Conservation (phyloP, 73 alveolate genomes). For the Tetrahymena elliotti region DNA sequence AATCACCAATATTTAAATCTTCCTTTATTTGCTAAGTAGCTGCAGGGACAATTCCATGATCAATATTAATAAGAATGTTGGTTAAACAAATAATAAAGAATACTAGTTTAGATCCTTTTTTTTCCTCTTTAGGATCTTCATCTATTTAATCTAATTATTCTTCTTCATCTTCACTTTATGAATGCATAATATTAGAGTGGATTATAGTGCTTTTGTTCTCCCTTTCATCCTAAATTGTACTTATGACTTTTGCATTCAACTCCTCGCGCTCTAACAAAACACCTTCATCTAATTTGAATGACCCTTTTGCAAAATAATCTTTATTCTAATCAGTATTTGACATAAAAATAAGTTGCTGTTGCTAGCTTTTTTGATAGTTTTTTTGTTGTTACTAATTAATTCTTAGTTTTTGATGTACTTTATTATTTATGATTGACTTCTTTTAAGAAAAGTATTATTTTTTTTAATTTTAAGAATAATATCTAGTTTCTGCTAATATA, state of each 20-base stretch:
- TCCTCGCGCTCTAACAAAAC: background rate
- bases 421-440: background rate
- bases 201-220: background rate
- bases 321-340: background rate
- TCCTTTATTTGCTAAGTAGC: slow-evolving; percentile 2
- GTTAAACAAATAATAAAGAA: slow-evolving; percentile 3
- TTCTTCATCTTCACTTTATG: background rate
- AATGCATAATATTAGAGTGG: background rate
- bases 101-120: background rate
- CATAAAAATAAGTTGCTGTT: background rate
- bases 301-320: background rate
- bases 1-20: background rate
- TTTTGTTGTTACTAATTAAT: background rate
- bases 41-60: slow-evolving; percentile 87
- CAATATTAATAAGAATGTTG: slow-evolving; percentile 71
- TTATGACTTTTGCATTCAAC: background rate
- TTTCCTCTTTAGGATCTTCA: background rate
- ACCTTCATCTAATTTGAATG: background rate
- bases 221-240: background rate
- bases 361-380: background rate
- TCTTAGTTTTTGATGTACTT: background rate
- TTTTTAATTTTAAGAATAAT: background rate
- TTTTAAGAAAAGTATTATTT: background rate
- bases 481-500: background rate
- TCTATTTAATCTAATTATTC: background rate